These are phyloP conservation scores for Atalantia buxifolia DNA, from an alignment of 345 rosid species.

Conservation along the genomic window DNA sequence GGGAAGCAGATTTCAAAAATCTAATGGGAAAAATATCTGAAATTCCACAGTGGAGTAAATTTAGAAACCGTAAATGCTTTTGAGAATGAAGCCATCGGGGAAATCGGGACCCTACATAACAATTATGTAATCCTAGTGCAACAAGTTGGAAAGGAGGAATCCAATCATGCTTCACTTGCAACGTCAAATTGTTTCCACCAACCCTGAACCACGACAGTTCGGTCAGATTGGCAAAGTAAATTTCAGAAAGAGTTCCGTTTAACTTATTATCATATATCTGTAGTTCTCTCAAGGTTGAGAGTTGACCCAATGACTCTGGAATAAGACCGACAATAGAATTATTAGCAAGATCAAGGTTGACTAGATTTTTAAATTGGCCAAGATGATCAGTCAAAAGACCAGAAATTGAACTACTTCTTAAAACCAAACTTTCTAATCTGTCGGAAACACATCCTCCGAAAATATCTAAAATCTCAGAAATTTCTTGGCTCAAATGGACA, in stretches of 20 bases:
- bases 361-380: neutral
- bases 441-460: neutral
- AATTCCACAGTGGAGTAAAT: constrained; percentile 23
- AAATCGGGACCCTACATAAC: constrained; percentile 26
- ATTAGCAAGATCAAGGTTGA: neutral
- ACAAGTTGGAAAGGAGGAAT: constrained; percentile 27
- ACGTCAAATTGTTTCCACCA: constrained; percentile 15
- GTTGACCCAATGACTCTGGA: neutral
- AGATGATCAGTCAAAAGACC: neutral
- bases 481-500: neutral
- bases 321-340: neutral
- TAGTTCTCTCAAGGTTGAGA: neutral
- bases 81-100: constrained; percentile 29
- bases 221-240: constrained; percentile 27
- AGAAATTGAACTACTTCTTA: neutral
- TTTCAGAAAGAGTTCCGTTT: constrained; percentile 7
- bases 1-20: neutral
- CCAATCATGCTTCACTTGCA: constrained; percentile 23
- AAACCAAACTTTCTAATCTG: neutral
- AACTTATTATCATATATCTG: too few relatives aligned
- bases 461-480: neutral
- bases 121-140: constrained; percentile 15
- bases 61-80: neutral
- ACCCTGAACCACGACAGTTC: constrained; percentile 5
- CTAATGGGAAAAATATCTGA: constrained; percentile 10